Base-by-base conservation (phyloP, 768 basidiomycete species). In the Sarcomyxa edulis region DNA sequence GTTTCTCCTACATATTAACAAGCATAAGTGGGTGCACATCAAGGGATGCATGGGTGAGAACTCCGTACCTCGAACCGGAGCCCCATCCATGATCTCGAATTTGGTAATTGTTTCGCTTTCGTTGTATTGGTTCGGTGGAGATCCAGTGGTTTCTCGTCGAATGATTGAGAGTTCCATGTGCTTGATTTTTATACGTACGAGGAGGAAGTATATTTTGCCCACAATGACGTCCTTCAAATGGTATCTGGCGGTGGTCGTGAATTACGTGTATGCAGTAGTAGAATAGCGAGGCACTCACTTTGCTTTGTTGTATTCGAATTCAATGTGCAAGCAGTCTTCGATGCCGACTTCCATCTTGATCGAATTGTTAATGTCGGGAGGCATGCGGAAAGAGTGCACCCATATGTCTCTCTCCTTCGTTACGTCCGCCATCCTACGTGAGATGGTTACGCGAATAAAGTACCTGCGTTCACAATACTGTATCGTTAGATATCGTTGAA, bases 261-360 rank as follows among this genome's bases (percentile, higher is more conserved):
- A 15, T 39, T 28, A 24, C 14, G 32, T 26, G 21, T 16, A 18
- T 12, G 21, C 19, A 29, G 23, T 16, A 32, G 5, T 15, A 37
- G 8, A 16, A 19, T 12, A 19, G 23, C 21, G 36, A 35, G 6
- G 25, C 11, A 69, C 86, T 47, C 42, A 90, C 95, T 99, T 98
- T 40, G 94, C 95, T 59, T 98, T 97, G 72, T 99, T 97, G 66
- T 99, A 98, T 66, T 98, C 96, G 48, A 97, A 98, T 58, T 97
- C 96, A 51, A 98, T 99, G 59, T 98, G 95, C 51, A 98, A 62
- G 60, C 96, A 98, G 55, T 98, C 96, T 59, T 98, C 96, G 43
- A 99, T 99, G 6, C 96, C 96, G 25, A 98, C 96, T 65, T 97
- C 96, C 96, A 99, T 98, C 72, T 95, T 97, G 66, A 98, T 98